Evolutionary conservation across 192 early-diverging fungal genomes (phyloP).

Genomic region (Backusella liffmaniae): DNA sequence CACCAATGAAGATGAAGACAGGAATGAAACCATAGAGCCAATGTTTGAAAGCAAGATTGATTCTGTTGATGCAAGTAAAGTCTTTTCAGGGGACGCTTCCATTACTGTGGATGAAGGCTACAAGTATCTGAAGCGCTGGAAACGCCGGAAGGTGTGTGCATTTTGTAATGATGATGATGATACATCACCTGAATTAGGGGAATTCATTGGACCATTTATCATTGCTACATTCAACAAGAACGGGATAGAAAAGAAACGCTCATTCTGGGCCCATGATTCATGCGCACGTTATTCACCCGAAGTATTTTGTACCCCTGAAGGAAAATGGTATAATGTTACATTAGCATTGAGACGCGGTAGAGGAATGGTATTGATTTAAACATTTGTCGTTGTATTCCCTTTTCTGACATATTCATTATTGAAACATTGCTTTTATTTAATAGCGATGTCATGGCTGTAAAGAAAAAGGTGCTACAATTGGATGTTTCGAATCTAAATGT

Average conservation of each 20-base stretch:
- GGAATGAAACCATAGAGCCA: neutral
- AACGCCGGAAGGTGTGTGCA: conserved; percentile 55
- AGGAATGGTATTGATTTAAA: conserved; percentile 52
- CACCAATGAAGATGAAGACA: neutral
- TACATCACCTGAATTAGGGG: conserved; percentile 38
- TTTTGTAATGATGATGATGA: conserved; percentile 70
- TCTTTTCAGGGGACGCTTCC: conserved; percentile 30
- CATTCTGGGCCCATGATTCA: conserved; percentile 84
- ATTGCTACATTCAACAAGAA: conserved; percentile 48
- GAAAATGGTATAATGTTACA: conserved; percentile 85
- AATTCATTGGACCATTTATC: conserved; percentile 65
- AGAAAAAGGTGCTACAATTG: conserved; percentile 80
- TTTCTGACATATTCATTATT: neutral
- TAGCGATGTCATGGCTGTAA: conserved; percentile 71
- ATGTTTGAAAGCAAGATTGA: neutral
- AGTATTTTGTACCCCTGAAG: conserved; percentile 65
- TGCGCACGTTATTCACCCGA: conserved; percentile 87
- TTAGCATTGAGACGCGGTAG: conserved; percentile 71
- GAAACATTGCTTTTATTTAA: neutral
- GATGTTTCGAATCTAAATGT: conserved; percentile 87
- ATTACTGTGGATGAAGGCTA: conserved; percentile 49
- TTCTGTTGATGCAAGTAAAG: conserved; percentile 25
- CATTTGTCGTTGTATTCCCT: neutral
- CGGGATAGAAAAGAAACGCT: conserved; percentile 48
- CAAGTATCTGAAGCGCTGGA: conserved; percentile 49